Percentiles rank a stretch among this genome's conserved stretches.
These are phyloP conservation scores for Vaccinium macrocarpon DNA, from an alignment of 148 eudicot species.

Conservation along the genomic window DNA sequence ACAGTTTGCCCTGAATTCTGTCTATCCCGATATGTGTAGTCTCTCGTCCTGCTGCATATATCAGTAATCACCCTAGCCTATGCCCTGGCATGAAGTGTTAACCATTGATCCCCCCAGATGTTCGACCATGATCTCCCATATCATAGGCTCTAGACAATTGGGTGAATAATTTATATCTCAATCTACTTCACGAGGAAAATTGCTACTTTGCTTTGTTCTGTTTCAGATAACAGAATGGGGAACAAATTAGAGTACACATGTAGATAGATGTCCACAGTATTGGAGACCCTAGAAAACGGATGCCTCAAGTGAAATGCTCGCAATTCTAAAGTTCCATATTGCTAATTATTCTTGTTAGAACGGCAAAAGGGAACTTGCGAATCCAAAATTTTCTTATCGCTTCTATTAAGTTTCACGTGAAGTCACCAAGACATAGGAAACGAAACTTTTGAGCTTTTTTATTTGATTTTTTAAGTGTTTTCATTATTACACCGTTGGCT, in stretches of 20 bases:
- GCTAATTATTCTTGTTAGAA: background rate
- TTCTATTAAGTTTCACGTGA: background rate
- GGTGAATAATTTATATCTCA: background rate
- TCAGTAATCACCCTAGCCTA: background rate
- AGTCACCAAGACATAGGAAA: background rate
- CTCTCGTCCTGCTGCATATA: background rate
- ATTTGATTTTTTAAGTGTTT: background rate
- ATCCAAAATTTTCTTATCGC: background rate
- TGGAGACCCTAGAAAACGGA: background rate
- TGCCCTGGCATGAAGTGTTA: background rate
- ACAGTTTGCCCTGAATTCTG: background rate
- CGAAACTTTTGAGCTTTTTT: background rate
- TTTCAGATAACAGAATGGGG: background rate
- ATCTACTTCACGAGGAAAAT: background rate
- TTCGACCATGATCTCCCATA: background rate
- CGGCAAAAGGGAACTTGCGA: background rate
- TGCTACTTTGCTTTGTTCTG: background rate
- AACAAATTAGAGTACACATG: background rate
- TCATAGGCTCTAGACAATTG: background rate
- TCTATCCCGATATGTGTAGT: background rate
- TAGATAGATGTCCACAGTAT: background rate
- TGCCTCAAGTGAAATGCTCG: background rate
- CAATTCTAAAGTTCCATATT: background rate
- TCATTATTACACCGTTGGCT: background rate
- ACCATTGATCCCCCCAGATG: background rate